Evolutionary conservation across 2,329 filamentous ascomycete genomes (phyloP), one percentile per base, ranked within the genome.

Genomic region (Apiospora rasikravindrae): DNA sequence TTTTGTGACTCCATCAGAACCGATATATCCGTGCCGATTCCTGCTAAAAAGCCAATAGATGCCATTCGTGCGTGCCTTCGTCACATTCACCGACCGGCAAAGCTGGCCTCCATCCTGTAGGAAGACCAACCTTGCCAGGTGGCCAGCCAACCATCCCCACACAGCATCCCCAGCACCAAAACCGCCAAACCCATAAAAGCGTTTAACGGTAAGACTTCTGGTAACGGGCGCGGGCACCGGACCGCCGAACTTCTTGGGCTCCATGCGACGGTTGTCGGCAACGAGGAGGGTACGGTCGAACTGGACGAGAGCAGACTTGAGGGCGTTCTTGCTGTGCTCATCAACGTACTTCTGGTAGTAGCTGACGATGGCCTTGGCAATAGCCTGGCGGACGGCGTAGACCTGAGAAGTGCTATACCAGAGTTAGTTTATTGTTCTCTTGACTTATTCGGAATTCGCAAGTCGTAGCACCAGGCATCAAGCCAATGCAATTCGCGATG

Each of bases 271-370:
- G 93, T 98, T 98, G 88, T 99, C 96, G 87, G 96, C 96, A 82
- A 99, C 96, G 83, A 99, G 93, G 79, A 99, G 93, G 84, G 95
- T 97, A 84, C 95, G 92, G 90, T 98, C 95, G 90, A 96, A 99
- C 86, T 95, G 91, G 83, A 96, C 94, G 80, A 99, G 92, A 80
- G 94, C 94, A 88, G 96, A 93, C 94, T 98, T 99, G 84, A 99
- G 91, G 88, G 95, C 90, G 92, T 98, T 98, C 94, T 99, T 99
- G 89, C 93, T 94, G 93, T 98, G 95, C 93, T 99, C 96, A 85
- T 99, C 96, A 87, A 98, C 94, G 89, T 92, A 99, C 91, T 99
- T 98, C 90, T 98, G 96, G 93, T 98, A 98, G 93, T 98, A 98
- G 87, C 95, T 93, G 83, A 97, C 92, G 85, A 97, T 94, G 82